phyloP scores from a whole-genome alignment of 257 asterid genomes.

The Plantago major region DNA sequence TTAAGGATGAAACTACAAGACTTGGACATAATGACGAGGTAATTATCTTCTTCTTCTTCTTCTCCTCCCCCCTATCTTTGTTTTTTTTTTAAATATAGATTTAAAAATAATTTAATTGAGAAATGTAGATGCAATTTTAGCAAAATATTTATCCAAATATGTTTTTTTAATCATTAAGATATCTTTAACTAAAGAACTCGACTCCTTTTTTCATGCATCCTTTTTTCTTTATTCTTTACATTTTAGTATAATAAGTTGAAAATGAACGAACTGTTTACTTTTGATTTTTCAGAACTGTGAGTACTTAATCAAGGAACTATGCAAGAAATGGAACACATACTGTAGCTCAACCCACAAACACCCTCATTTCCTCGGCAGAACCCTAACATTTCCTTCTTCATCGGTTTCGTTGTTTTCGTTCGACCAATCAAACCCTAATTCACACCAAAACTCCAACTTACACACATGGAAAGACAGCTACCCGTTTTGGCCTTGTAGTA shows the following conservation, averaged over 20 bases:
- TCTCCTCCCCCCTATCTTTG: too few relatives aligned
- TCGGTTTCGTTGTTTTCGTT: conserved; percentile 40
- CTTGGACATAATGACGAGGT: not conserved
- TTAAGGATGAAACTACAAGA: conserved; percentile 49
- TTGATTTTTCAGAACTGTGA: conserved; percentile 32
- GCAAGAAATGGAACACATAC: conserved; percentile 57
- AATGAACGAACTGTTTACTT: not conserved
- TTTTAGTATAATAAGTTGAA: too few relatives aligned
- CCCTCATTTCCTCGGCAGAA: conserved; percentile 30
- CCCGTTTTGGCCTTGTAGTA: not conserved
- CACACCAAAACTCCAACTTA: conserved; percentile 14
- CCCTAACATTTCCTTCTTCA: conserved; percentile 46
- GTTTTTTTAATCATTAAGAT: too few relatives aligned
- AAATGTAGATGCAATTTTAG: too few relatives aligned
- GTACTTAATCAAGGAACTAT: conserved; percentile 29
- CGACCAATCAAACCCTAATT: conserved; percentile 36
- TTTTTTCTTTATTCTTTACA: not conserved
- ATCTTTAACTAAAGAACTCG: too few relatives aligned
- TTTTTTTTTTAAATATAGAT: too few relatives aligned
- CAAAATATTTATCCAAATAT: too few relatives aligned
- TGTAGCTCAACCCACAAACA: conserved; percentile 50
- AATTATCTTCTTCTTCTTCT: too few relatives aligned
- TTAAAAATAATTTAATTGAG: too few relatives aligned
- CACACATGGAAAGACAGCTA: conserved; percentile 13
- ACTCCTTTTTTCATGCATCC: not conserved